Evolutionary conservation across 2,329 filamentous ascomycete species (phyloP), one percentile per base, ranked within the genome.

Genomic region (Fusarium pseudograminearum): DNA sequence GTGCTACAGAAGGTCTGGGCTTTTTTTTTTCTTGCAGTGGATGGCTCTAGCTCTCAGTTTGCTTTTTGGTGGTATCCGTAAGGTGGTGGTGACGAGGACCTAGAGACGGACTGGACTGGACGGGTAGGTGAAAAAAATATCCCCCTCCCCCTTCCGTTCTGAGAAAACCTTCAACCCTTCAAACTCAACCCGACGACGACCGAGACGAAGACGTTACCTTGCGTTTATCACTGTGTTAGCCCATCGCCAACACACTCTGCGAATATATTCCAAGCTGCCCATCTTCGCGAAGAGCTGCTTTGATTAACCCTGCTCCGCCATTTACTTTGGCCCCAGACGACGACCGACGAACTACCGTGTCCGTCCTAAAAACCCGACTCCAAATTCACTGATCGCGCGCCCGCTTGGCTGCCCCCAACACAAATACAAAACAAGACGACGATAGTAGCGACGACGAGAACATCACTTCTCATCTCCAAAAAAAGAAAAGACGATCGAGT

Each of bases 101-200:
- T 40, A 14, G 33, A 51, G 46, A 40, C 41, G 24, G 41, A 20
- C 28, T 46, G 24, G 41, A 48, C 31, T 34, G 28, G 40, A 47
- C 33, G 38, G 38, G 38, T 31, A 61, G 31, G 53, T 28, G 33
- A 54, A 56, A 69, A 70, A 71, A 74, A 71, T 73, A 64, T 44
- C 47, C 46, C 60, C 68, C 65, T 54, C 50, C 55, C 62, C 62
- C 54, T 65, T 70, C 59, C 42, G 20, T 20, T 57, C 41, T 30
- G 28, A 40, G 51, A 68, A 65, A 71, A 71, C 70, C 71, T 74
- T 73, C 72, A 68, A 74, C 72, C 69, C 72, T 73, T 65, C 72
- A 72, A 51, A 72, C 72, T 74, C 68, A 72, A 74, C 69, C 61
- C 61, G 64, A 72, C 65, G 72, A 74, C 73, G 71, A 73, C 68